A percentile compares a stretch with the other conserved stretches of the same genome.
These are phyloP conservation scores for Colletotrichum sp. DNA, from an alignment of 2,329 filamentous ascomycete genomes.

Conservation along the genomic window DNA sequence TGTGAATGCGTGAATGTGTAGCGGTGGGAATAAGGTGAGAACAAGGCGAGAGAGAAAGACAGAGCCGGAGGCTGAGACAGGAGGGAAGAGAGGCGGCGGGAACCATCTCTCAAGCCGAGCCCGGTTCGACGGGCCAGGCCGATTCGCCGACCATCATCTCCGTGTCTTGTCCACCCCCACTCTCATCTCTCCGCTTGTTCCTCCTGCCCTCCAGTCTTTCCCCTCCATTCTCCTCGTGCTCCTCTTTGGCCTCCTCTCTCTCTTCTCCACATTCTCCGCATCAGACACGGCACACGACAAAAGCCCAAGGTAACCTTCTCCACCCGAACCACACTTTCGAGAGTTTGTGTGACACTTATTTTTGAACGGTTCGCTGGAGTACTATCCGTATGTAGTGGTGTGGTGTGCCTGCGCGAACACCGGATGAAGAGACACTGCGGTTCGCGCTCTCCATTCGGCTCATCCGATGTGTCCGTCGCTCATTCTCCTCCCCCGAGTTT, in stretches of 20 bases:
- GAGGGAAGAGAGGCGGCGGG: neutral
- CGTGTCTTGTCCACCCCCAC: neutral
- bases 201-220: neutral
- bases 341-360: conserved; percentile 7
- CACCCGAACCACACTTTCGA: conserved; percentile 10
- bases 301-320: conserved; percentile 6
- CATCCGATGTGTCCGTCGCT: neutral
- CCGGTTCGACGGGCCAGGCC: neutral
- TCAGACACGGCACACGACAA: conserved; percentile 1
- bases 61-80: neutral
- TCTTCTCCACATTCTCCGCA: conserved; percentile 20
- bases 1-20: neutral
- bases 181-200: neutral
- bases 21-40: neutral
- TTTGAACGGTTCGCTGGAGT: neutral
- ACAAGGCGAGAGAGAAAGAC: neutral
- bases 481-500: neutral
- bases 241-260: neutral
- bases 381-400: neutral
- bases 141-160: neutral
- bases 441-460: neutral
- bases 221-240: neutral
- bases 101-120: neutral
- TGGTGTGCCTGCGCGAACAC: neutral
- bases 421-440: neutral